Evolutionary conservation across 345 rosid genomes (phyloP), one percentile per base, ranked within the genome.

Genomic region (Garcia nutans): DNA sequence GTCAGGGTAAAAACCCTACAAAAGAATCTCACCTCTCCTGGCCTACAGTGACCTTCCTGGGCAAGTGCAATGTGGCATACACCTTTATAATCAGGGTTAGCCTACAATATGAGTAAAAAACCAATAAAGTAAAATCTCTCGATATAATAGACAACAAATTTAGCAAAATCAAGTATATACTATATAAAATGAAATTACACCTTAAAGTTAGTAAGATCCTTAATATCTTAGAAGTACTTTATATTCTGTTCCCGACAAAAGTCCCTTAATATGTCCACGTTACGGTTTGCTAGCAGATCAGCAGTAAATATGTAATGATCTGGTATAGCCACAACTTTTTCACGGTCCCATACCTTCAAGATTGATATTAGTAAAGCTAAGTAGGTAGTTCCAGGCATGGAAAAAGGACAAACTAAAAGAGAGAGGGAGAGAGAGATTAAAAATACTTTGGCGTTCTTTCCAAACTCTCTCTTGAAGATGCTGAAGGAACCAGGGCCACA

Each of bases 41-140:
- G 99, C 77, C 99, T 88, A 88, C 97, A 93, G 78, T 93, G 99
- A 77, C 98, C 99, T 86, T 96, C 99, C 88, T 96, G 97, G 55
- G 99, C 98, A 81, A 93, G 95, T 64, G 99, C 99, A 62, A 96
- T 72, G 76, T 96, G 99, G 79, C 98, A 96, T 77, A 96, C 98
- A 61, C 98, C 99, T 90, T 96, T 96, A 79, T 93, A 96, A 85
- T 96, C 97, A 72, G 93, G 99, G 76, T 96, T 96, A 65, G 84
- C 99, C 98, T 93, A 84, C 75, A 86, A 50, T 22, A n/a, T 15
- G 55, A 74, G 62, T 64, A 33, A 76, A 59, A 49, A 59, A 33
- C 77, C 15, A 63, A 12, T 10, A 44, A 63, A 5, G 22, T 10
- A 47, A 12, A 65, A 37, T 64, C 68, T 50, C 17, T 55, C 10